These are phyloP conservation scores for Rutstroemia sydowiana DNA, from an alignment of 2,329 filamentous ascomycete genomes.

Conservation along the genomic window DNA sequence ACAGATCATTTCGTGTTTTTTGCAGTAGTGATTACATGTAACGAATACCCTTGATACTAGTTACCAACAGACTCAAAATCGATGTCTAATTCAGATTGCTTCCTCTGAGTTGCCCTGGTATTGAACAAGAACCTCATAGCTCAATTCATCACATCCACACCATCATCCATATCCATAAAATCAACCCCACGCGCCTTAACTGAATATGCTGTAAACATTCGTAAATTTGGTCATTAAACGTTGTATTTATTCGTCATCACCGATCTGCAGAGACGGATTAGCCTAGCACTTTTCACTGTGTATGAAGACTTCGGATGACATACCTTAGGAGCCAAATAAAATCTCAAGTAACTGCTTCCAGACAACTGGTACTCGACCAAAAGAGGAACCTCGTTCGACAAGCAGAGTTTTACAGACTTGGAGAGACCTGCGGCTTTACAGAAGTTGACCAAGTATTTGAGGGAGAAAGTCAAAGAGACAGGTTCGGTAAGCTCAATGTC, in stretches of 20 bases:
- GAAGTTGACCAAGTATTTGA: conserved; percentile 99
- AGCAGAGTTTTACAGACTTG: conserved; percentile 75
- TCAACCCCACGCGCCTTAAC: conserved; percentile 27
- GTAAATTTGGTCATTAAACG: conserved; percentile 24
- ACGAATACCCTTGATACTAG: neutral
- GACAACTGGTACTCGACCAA: conserved; percentile 83
- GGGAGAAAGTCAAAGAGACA: conserved; percentile 90
- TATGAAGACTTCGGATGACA: neutral
- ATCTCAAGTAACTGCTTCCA: conserved; percentile 83
- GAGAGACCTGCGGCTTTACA: conserved; percentile 93
- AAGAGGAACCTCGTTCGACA: conserved; percentile 93
- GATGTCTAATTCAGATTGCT: neutral
- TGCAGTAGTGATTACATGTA: neutral
- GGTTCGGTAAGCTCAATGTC: conserved; percentile 88
- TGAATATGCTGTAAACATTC: conserved; percentile 24
- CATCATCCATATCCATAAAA: conserved; percentile 25
- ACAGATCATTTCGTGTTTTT: neutral
- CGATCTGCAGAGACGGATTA: conserved; percentile 48
- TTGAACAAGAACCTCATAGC: conserved; percentile 3
- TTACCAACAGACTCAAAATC: neutral
- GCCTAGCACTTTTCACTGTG: neutral
- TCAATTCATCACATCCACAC: conserved; percentile 1
- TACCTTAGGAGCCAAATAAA: conserved; percentile 98
- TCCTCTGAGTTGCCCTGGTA: neutral
- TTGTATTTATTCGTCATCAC: conserved; percentile 50